phyloP scores from a whole-genome alignment of 805 yeast genomes.

The Jamesozyma spencerorum region DNA sequence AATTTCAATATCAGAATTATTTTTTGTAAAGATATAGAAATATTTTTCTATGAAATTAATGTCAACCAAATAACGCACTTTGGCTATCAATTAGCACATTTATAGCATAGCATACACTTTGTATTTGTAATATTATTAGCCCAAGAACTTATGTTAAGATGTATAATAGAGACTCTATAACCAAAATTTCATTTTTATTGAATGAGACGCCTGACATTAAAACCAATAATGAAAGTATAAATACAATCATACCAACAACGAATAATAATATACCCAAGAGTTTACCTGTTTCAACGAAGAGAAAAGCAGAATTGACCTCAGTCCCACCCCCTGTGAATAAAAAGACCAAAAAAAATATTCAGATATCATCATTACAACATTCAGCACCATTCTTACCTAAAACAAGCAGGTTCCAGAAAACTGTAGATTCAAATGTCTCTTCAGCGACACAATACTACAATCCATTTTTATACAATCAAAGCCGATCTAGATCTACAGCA shows the following conservation, averaged over 20 bases:
- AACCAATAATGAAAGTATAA: too few relatives aligned
- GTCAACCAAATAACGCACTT: too few relatives aligned
- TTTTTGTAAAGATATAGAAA: too few relatives aligned
- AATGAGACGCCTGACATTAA: background rate
- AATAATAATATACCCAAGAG: too few relatives aligned
- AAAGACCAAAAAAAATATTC: background rate
- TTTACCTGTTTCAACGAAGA: too few relatives aligned
- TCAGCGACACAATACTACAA: slow-evolving; percentile 1
- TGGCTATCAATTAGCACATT: too few relatives aligned
- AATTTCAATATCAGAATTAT: too few relatives aligned
- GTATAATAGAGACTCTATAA: slow-evolving; percentile 2
- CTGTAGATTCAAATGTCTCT: slow-evolving; percentile 1
- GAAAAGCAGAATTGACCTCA: too few relatives aligned
- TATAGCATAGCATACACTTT: background rate
- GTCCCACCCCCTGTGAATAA: background rate
- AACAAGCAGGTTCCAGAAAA: slow-evolving; percentile 8
- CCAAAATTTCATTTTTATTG: slow-evolving; percentile 5
- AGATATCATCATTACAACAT: background rate
- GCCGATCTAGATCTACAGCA: slow-evolving; percentile 9
- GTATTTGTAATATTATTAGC: too few relatives aligned
- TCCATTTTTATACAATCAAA: slow-evolving; percentile 10
- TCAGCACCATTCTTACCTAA: background rate
- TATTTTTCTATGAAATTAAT: too few relatives aligned
- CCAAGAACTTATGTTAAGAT: background rate
- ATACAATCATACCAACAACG: too few relatives aligned